phyloP scores from a whole-genome alignment of 352 stramenopile genomes.

The Phytophthora chlamydospora region DNA sequence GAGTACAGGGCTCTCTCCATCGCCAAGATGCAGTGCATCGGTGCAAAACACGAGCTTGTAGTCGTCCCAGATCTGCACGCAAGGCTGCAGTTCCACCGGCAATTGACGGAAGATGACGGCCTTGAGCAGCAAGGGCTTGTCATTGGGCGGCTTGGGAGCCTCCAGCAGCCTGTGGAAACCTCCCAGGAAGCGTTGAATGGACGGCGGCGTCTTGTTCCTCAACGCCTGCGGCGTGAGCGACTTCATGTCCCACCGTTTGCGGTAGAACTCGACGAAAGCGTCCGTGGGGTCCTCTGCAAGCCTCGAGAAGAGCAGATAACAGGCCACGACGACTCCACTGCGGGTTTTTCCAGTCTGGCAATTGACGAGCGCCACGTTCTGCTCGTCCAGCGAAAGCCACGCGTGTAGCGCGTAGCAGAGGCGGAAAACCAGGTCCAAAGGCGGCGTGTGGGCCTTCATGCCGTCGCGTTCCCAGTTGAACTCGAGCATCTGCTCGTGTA shows the following conservation, averaged over 20 bases:
- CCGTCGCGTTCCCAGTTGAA: slow-evolving; percentile 83
- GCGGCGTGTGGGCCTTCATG: slow-evolving; percentile 85
- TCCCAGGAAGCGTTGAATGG: slow-evolving; percentile 73
- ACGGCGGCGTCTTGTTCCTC: slow-evolving; percentile 72
- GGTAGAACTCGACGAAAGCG: slow-evolving; percentile 93
- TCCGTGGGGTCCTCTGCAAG: slow-evolving; percentile 73
- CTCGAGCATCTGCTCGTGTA: slow-evolving; percentile 86
- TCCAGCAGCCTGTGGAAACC: slow-evolving; percentile 72
- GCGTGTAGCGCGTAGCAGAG: slow-evolving; percentile 94
- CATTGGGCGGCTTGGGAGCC: slow-evolving; percentile 57
- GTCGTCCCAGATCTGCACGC: slow-evolving; percentile 88
- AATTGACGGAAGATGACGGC: slow-evolving; percentile 76
- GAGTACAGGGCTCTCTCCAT: slow-evolving; percentile 50
- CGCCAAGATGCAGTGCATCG: slow-evolving; percentile 28
- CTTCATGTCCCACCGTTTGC: slow-evolving; percentile 78
- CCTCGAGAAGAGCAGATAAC: slow-evolving; percentile 91
- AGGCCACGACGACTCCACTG: slow-evolving; percentile 93
- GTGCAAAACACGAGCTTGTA: slow-evolving; percentile 76
- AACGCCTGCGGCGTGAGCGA: slow-evolving; percentile 67
- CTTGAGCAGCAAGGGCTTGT: slow-evolving; percentile 76
- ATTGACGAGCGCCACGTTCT: slow-evolving; percentile 88
- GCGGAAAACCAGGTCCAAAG: slow-evolving; percentile 86
- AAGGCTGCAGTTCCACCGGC: slow-evolving; percentile 75
- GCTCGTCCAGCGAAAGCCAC: slow-evolving; percentile 86
- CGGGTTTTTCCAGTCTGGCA: slow-evolving; percentile 94